Evolutionary conservation across 306 rosid species (phyloP).

Genomic region (Sesbania bispinosa): DNA sequence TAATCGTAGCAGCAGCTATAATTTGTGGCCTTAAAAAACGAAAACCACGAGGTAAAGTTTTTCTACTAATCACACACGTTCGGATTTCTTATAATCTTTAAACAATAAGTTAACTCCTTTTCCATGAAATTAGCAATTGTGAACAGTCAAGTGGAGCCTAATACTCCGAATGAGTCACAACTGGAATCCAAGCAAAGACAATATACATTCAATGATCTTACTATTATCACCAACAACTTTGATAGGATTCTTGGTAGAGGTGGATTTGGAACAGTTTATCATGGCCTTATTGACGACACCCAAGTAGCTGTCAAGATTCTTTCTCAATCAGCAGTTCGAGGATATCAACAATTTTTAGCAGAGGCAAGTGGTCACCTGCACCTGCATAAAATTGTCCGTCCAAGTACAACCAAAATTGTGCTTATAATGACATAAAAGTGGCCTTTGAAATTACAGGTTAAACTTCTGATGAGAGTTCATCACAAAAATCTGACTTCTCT

Average conservation of each 20-base stretch:
- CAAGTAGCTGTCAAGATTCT: constrained; percentile 62
- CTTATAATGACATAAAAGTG: background rate
- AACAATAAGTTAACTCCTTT: background rate
- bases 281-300: constrained; percentile 37
- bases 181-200: constrained; percentile 27
- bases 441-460: constrained; percentile 9
- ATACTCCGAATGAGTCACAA: background rate
- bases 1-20: constrained; percentile 17
- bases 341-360: constrained; percentile 49
- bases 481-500: constrained; percentile 37
- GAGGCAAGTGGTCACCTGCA: constrained; percentile 37
- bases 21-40: constrained; percentile 10
- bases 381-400: background rate
- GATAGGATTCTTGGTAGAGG: constrained; percentile 44
- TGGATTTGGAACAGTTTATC: constrained; percentile 50
- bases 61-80: background rate
- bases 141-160: background rate
- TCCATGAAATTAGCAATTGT: background rate
- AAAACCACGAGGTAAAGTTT: constrained; percentile 23
- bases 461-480: constrained; percentile 34
- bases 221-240: constrained; percentile 44
- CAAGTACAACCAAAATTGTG: background rate
- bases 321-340: constrained; percentile 39
- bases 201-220: constrained; percentile 37
- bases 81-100: background rate